phyloP scores from a whole-genome alignment of 345 rosid genomes.

The Toxicodendron radicans region DNA sequence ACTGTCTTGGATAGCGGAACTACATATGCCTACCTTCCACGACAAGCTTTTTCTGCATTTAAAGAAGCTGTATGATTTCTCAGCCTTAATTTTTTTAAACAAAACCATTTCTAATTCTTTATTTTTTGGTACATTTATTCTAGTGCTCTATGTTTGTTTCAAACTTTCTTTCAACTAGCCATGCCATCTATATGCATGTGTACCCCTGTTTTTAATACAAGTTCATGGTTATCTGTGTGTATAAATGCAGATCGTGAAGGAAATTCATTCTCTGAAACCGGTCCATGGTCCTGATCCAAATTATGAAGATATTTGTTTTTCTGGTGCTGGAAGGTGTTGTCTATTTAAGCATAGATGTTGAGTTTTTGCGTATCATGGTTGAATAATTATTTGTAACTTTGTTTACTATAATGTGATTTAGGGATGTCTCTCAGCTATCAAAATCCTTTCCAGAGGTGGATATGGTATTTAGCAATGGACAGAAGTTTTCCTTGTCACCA shows the following conservation, averaged over 20 bases:
- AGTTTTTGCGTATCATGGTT: constrained; percentile 9
- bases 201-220: background rate
- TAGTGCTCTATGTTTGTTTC: background rate
- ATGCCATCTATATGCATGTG: background rate
- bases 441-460: constrained; percentile 55
- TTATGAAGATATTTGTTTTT: constrained; percentile 69
- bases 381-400: constrained; percentile 11
- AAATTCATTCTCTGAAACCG: constrained; percentile 55
- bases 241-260: constrained; percentile 52
- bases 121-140: background rate
- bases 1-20: constrained; percentile 82
- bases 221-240: constrained; percentile 17
- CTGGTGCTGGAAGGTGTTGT: constrained; percentile 65
- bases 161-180: background rate
- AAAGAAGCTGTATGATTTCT: constrained; percentile 58
- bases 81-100: background rate
- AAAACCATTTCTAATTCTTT: background rate
- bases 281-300: constrained; percentile 83
- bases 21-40: constrained; percentile 76
- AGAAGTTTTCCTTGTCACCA: constrained; percentile 61
- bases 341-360: background rate
- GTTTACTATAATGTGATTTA: constrained; percentile 18
- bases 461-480: constrained; percentile 62
- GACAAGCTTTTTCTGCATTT: constrained; percentile 58
- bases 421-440: constrained; percentile 49